Evolutionary conservation across 139 green algal genomes (phyloP).

Genomic region (Haematococcus lacustris): DNA sequence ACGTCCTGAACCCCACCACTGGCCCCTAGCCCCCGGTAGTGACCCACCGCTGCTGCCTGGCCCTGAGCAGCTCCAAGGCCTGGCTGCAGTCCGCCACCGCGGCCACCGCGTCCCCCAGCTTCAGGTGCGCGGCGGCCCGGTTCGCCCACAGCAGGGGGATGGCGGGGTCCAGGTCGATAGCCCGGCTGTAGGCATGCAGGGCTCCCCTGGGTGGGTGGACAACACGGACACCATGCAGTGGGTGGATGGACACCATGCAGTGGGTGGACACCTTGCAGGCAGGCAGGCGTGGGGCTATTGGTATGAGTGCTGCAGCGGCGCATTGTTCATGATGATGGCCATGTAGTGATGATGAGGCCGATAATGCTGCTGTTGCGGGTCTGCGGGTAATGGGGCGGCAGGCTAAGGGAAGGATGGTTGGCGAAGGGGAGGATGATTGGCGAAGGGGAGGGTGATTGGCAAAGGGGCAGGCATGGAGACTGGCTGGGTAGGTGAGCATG

Average conservation of each 20-base stretch:
- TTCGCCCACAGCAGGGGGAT: slow-evolving; percentile 34
- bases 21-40: neutral
- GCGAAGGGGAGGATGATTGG: too few relatives aligned
- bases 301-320: neutral
- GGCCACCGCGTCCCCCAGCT: slow-evolving; percentile 19
- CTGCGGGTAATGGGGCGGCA: too few relatives aligned
- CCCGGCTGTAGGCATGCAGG: slow-evolving; percentile 52
- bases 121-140: slow-evolving; percentile 42
- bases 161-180: slow-evolving; percentile 41
- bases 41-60: neutral
- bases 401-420: too few relatives aligned
- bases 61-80: slow-evolving; percentile 34
- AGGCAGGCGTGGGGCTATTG: too few relatives aligned
- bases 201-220: slow-evolving; percentile 48
- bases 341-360: too few relatives aligned
- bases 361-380: too few relatives aligned
- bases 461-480: too few relatives aligned
- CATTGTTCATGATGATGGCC: neutral
- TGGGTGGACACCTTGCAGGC: too few relatives aligned
- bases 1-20: neutral
- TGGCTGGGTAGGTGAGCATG: too few relatives aligned
- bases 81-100: slow-evolving; percentile 38
- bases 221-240: too few relatives aligned
- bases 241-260: too few relatives aligned
- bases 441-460: too few relatives aligned